phyloP scores from a whole-genome alignment of 768 basidiomycete genomes.

The Erythrobasidium yunnanense region DNA sequence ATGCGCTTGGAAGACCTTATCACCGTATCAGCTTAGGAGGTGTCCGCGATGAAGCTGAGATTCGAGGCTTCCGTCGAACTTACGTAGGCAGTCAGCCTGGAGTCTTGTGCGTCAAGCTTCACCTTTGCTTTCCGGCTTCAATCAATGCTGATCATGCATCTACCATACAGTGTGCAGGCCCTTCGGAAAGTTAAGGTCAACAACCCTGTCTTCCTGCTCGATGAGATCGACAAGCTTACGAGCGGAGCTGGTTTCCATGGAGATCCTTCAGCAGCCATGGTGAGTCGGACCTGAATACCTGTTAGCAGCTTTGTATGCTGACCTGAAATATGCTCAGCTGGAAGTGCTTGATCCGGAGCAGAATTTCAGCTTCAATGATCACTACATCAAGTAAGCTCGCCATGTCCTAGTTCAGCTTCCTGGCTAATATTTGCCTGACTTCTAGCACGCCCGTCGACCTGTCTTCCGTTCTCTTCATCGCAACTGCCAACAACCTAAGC shows the following conservation, averaged over 20 bases:
- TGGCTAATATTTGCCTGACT: conserved; percentile 52
- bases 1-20: conserved; percentile 71
- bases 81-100: conserved; percentile 51
- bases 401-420: background rate
- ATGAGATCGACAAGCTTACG: conserved; percentile 78
- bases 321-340: conserved; percentile 41
- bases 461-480: conserved; percentile 61
- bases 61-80: conserved; percentile 66
- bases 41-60: conserved; percentile 82
- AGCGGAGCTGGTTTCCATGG: conserved; percentile 51
- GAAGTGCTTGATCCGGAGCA: conserved; percentile 62
- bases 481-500: conserved; percentile 79
- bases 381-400: conserved; percentile 56
- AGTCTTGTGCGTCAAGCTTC: conserved; percentile 3
- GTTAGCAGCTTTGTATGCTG: background rate
- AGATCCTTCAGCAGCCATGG: conserved; percentile 74
- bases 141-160: background rate
- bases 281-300: background rate
- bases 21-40: conserved; percentile 85
- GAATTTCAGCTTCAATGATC: conserved; percentile 52
- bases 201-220: conserved; percentile 73
- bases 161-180: conserved; percentile 54
- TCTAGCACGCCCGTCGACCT: conserved; percentile 43
- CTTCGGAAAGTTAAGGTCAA: conserved; percentile 67
- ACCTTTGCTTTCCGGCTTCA: background rate